Evolutionary conservation across 495 filamentous ascomycete species (phyloP), one percentile per base, ranked within the genome.

Genomic region (Parmelia sp.): DNA sequence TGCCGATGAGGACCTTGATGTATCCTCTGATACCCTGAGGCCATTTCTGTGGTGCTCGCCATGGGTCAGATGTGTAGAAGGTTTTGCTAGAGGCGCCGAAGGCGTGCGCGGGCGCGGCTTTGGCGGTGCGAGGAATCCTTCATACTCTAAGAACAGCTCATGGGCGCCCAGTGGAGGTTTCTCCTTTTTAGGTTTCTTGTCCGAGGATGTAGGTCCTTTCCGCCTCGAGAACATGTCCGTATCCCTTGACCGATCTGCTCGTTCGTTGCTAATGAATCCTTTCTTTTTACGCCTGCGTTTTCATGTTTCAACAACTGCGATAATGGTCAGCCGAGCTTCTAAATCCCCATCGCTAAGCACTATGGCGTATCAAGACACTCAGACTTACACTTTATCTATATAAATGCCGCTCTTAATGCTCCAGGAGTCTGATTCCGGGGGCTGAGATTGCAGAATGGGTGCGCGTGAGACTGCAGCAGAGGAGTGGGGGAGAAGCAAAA

Each of bases 71-170:
- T 4, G 36, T 29, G 25, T 49, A 31, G 58, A 51, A 40, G 39
- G 49, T 14, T 61, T 57, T 11, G 62, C 21, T n/a, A 21, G 10
- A 25, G 29, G 47, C n/a, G 61, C 17, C 31, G 58, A 63, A 36
- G 58, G 60, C 12, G 23, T 36, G 64, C 60, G 29, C 35, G 33
- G 44, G 35, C 53, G 61, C 29, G 59, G n/a, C 19, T n/a, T 53
- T 29, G 62, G 25, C 29, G 66, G 58, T 37, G 64, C 29, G 15
- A 61, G 35, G 37, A 62, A 31, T 10, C 53, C 59, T 40, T 45
- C 66, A 33, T 62, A 21, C 37, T 68, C 66, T 40, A 68, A 35
- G 40, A 62, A 60, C 6, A 61, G 58, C 36, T 65, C 58, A 33
- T 65, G 62, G 33, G 63, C 23, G 21, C 51, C 58, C 21, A 25